A percentile compares a stretch with the other conserved stretches of the same genome.
phyloP scores from a whole-genome alignment of 225 moss, liverwort and hornwort genomes.

The Sphagnum contortum region DNA sequence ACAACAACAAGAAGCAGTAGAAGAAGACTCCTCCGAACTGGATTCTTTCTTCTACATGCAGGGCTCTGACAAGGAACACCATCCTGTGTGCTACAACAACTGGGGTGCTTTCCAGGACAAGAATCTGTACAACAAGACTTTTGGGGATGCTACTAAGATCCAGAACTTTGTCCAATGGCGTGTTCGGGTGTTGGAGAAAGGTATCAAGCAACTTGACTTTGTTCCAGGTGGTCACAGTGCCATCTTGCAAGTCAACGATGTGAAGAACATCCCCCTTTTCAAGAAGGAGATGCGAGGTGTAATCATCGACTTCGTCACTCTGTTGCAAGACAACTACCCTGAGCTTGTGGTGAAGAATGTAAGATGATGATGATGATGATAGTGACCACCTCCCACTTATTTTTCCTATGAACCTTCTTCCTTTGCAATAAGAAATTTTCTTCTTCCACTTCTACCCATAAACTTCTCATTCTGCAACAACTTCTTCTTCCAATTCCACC shows the following conservation, averaged over 20 bases:
- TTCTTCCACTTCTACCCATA: too few species aligned
- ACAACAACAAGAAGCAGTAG: background rate
- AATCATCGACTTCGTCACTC: slow-evolving; percentile 11
- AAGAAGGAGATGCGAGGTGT: slow-evolving; percentile 22
- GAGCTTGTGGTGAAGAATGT: slow-evolving; percentile 42
- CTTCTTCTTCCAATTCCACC: too few species aligned
- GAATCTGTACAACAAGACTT: slow-evolving; percentile 29
- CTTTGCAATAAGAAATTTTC: too few species aligned
- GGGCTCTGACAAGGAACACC: slow-evolving; percentile 34
- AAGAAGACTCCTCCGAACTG: slow-evolving; percentile 37
- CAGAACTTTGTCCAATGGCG: slow-evolving; percentile 37
- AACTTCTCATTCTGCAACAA: too few species aligned
- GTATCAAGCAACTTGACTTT: slow-evolving; percentile 33
- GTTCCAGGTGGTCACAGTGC: slow-evolving; percentile 32
- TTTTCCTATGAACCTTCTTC: too few species aligned
- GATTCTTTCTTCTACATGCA: slow-evolving; percentile 22
- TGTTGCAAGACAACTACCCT: slow-evolving; percentile 53
- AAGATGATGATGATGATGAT: background rate
- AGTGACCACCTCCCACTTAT: background rate
- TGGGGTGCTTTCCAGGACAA: slow-evolving; percentile 24
- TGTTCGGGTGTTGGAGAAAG: slow-evolving; percentile 43
- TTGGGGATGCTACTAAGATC: slow-evolving; percentile 39
- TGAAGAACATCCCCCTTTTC: slow-evolving; percentile 13
- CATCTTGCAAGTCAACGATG: slow-evolving; percentile 36
- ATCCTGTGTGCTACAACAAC: slow-evolving; percentile 45